Base-by-base conservation (phyloP, 2,329 filamentous ascomycete species). In the Pyrenophora graminea region DNA sequence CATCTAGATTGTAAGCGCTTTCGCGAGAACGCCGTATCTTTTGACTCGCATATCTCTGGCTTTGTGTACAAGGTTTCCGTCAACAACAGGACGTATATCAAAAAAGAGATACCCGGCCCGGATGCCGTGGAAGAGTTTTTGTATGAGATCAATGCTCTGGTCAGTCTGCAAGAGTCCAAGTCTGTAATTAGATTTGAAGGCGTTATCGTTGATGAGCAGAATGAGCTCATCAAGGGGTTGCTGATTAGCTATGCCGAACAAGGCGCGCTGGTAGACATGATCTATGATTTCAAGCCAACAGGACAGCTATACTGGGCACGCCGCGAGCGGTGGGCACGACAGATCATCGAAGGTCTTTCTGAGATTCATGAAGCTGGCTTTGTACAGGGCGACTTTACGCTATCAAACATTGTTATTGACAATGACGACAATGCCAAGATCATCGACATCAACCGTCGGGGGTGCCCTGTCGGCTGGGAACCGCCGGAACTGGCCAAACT, bases 381-480 rank as follows among this genome's bases (percentile, higher is more conserved):
- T 71, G 94, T 99, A 9, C 94, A 99, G 69, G 94, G 94, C 19
- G 94, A 99, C 69, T 97, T 99, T 60, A 99, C 94, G 0, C 80
- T 99, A 23, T 96, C 92, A 4, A 99, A 99, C 69, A 96, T 99
- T 59, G 94, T 99, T 55, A 88, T 99, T 65, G 91, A 97, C 71
- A 81, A 82, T 10, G 76, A 88, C 37, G 87, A 91, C 67, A 83
- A 97, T 67, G 94, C 93, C 7, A 93, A 95, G 66, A 97, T 99
- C 61, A 99, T 99, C 68, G 94, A 99, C 73, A 97, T 99, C 77
- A 99, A 99, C 76, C 84, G 94, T 48, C 83, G 94, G 63, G 94
- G 94, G n/a, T 99, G 94, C 66, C 94, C 94, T 0, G 90, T 97
- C 4, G 93, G 93, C 19, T 99, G 94, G 94, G 94, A 99, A 62